Percentiles rank a stretch among this genome's conserved stretches.
phyloP scores from a whole-genome alignment of 352 stramenopile genomes.

The Hyaloperonospora arabidopsidis region DNA sequence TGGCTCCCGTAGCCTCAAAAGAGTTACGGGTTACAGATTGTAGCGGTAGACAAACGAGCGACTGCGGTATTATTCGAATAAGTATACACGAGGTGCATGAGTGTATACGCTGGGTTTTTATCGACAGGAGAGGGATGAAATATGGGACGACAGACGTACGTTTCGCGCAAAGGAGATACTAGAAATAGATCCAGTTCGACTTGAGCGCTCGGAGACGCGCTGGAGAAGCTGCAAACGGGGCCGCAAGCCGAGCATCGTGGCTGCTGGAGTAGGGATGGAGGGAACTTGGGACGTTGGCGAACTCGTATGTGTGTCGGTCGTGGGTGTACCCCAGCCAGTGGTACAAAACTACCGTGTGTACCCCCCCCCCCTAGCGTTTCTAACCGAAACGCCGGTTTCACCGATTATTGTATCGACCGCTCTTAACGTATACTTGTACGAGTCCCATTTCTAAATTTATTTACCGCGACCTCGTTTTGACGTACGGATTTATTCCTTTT shows the following conservation, averaged over 20 bases:
- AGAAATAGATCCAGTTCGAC: not conserved
- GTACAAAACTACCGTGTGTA: no score
- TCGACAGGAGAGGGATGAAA: not conserved
- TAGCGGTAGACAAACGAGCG: not conserved
- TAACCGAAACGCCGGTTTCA: no score
- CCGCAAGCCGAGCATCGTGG: slow-evolving; percentile 39
- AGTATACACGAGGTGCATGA: not conserved
- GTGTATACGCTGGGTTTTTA: not conserved
- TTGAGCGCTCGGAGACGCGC: slow-evolving; percentile 19
- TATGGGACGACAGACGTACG: slow-evolving; percentile 7
- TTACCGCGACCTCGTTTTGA: no score
- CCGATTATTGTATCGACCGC: no score
- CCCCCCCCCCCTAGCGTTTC: no score
- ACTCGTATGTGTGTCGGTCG: no score
- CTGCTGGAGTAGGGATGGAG: not conserved
- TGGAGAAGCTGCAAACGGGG: slow-evolving; percentile 33
- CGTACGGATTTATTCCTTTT: no score
- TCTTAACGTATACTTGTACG: no score
- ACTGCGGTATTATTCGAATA: no score
- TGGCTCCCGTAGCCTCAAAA: slow-evolving; percentile 13
- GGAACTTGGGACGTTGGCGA: no score
- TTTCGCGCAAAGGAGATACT: not conserved
- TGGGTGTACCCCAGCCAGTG: no score
- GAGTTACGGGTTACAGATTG: not conserved
- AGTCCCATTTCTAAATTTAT: no score